Percentiles rank a stretch among this genome's conserved stretches.
Evolutionary conservation across 768 basidiomycete species (phyloP).

Genomic region (Hypsizygus marmoreus): DNA sequence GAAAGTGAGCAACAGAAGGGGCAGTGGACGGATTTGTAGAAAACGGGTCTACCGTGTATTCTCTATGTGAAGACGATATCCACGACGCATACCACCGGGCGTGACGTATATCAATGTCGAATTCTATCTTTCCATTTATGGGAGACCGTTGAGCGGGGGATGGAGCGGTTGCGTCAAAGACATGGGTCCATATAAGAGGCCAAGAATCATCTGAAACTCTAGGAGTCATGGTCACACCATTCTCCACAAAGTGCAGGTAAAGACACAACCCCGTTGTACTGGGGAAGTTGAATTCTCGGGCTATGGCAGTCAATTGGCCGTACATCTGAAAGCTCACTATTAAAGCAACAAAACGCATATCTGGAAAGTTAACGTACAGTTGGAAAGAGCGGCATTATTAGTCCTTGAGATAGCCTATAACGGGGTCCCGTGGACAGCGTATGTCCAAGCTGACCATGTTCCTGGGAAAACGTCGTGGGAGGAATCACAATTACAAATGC

Average conservation of each 20-base stretch:
- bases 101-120: conserved; percentile 76
- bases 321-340: conserved; percentile 56
- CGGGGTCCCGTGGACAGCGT: conserved; percentile 59
- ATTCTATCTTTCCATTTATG: conserved; percentile 80
- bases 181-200: conserved; percentile 69
- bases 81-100: conserved; percentile 83
- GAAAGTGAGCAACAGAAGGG: conserved; percentile 51
- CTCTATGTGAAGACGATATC: conserved; percentile 51
- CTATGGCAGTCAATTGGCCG: conserved; percentile 75
- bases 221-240: conserved; percentile 58
- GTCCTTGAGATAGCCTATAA: conserved; percentile 64
- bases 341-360: not conserved
- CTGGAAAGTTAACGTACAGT: conserved; percentile 45
- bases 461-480: conserved; percentile 55
- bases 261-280: conserved; percentile 76
- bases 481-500: conserved; percentile 71
- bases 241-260: conserved; percentile 68
- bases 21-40: conserved; percentile 39
- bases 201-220: conserved; percentile 80
- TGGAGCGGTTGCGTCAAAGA: conserved; percentile 45
- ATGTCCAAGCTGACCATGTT: conserved; percentile 60
- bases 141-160: conserved; percentile 44
- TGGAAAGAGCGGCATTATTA: conserved; percentile 74
- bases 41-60: conserved; percentile 42
- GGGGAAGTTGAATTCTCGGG: conserved; percentile 80